Conservation (phyloP, 2,329 filamentous ascomycete species). For the Alternaria viburni region DNA sequence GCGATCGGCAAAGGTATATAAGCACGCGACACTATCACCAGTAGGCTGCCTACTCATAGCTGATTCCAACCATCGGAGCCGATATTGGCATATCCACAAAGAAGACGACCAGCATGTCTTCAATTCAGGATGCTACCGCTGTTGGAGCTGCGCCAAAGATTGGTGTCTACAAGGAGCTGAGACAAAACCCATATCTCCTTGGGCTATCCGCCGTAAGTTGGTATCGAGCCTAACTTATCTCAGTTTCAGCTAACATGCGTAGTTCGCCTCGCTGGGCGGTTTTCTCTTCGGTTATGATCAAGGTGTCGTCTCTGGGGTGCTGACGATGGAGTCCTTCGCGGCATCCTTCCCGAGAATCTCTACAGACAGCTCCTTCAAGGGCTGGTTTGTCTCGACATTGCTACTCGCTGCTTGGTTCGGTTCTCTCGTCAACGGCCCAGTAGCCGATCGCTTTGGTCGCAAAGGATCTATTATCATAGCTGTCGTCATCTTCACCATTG, state of each 20-base stretch:
- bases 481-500: conserved; percentile 26
- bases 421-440: conserved; percentile 31
- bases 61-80: background rate
- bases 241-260: background rate
- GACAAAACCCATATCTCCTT: conserved; percentile 28
- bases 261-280: conserved; percentile 28
- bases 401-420: conserved; percentile 28
- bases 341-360: conserved; percentile 26
- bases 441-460: conserved; percentile 27
- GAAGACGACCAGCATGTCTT: background rate
- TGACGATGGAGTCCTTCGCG: conserved; percentile 31
- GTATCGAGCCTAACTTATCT: rapidly evolving
- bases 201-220: conserved; percentile 21
- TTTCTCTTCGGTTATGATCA: conserved; percentile 33
- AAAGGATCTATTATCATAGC: conserved; percentile 29
- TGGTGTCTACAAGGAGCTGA: conserved; percentile 27
- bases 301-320: conserved; percentile 24
- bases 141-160: conserved; percentile 13
- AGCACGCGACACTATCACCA: background rate
- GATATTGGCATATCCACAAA: background rate
- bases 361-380: conserved; percentile 27
- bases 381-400: conserved; percentile 30
- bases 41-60: background rate
- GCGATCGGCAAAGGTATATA: conserved; percentile 9
- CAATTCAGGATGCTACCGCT: background rate